phyloP scores from a whole-genome alignment of 805 yeast species.

The Saccharomycopsis microspora region DNA sequence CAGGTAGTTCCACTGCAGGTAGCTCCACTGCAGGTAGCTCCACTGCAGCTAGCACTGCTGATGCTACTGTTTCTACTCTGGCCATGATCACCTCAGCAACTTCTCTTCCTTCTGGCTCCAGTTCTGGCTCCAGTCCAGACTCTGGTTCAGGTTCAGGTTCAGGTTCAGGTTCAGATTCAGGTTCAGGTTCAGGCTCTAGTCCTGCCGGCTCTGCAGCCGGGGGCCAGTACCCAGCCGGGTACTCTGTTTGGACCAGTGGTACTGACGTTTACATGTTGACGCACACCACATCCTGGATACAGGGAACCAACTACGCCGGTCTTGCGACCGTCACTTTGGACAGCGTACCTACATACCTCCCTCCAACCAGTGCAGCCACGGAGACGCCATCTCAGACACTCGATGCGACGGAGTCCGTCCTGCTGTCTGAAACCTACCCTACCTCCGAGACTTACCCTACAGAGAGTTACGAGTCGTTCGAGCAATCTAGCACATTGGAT shows the following conservation, averaged over 20 bases:
- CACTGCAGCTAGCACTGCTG: neutral
- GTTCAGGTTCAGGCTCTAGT: neutral
- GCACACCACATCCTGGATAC: constrained; percentile 1
- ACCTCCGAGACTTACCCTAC: neutral
- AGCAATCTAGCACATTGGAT: neutral
- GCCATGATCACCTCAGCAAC: neutral
- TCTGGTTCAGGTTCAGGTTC: no score
- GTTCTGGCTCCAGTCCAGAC: no score
- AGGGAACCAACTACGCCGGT: neutral
- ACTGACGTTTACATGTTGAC: constrained; percentile 8
- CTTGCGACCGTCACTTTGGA: neutral
- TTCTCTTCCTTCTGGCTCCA: neutral
- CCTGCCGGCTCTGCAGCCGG: constrained; percentile 23
- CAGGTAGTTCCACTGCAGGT: neutral
- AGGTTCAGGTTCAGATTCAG: no score
- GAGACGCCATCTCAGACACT: neutral
- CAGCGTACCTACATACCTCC: constrained; percentile 2
- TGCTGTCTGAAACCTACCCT: neutral
- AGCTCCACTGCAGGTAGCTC: no score
- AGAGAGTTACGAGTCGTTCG: neutral
- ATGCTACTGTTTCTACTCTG: constrained; percentile 8
- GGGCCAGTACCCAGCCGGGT: constrained; percentile 1
- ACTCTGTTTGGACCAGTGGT: constrained; percentile 3
- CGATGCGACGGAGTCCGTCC: constrained; percentile 2
- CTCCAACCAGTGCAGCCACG: neutral